A percentile compares a stretch with the other conserved stretches of the same genome.
phyloP scores from a whole-genome alignment of 345 rosid species.

The Lumnitzera littorea region DNA sequence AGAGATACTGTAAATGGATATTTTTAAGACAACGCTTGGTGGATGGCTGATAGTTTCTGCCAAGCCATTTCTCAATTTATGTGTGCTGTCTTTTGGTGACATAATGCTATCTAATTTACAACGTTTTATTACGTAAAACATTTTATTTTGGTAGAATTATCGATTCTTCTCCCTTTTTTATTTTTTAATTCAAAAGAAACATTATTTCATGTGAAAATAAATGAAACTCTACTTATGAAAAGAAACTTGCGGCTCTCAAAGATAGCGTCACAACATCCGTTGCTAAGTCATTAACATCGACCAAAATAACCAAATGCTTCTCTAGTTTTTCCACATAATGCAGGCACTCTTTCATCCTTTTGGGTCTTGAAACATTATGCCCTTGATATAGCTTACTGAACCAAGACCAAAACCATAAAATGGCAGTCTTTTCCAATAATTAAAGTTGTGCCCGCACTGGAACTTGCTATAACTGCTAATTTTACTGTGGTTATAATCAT shows the following conservation, averaged over 20 bases:
- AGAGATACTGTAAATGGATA: too few species aligned
- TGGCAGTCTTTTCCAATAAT: constrained; percentile 76
- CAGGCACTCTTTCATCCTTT: constrained; percentile 58
- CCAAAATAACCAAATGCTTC: constrained; percentile 28
- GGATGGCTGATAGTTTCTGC: too few species aligned
- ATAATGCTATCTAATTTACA: too few species aligned
- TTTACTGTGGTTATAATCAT: constrained; percentile 68
- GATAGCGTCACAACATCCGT: constrained; percentile 82
- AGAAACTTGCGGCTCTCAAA: constrained; percentile 53
- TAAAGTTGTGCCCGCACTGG: constrained; percentile 74
- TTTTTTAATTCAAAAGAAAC: too few species aligned
- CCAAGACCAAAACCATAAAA: constrained; percentile 91
- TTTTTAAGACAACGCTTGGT: too few species aligned
- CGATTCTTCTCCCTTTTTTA: too few species aligned
- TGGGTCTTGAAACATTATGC: constrained; percentile 86
- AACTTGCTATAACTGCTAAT: constrained; percentile 69
- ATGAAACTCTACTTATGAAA: constrained; percentile 13
- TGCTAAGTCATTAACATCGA: constrained; percentile 60
- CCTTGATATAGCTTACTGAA: constrained; percentile 78
- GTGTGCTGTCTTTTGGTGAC: too few species aligned
- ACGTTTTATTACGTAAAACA: too few species aligned
- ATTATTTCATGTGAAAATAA: too few species aligned
- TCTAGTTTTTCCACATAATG: constrained; percentile 59
- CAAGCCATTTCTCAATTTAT: too few species aligned
- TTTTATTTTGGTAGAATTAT: too few species aligned